phyloP scores from a whole-genome alignment of 345 rosid species.

The Carallia brachiata region DNA sequence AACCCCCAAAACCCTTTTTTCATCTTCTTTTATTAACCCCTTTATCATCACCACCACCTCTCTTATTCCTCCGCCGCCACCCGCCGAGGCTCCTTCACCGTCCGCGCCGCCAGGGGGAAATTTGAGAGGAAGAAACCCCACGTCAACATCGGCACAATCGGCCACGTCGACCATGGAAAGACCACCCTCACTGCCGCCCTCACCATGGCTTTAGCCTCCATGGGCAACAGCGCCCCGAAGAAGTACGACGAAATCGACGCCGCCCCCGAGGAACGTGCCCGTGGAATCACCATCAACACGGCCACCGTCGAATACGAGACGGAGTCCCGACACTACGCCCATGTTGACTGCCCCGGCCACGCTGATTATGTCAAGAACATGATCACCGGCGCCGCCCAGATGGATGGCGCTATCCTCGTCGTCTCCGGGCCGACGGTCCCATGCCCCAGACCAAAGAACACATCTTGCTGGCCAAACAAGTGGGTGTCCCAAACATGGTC shows the following conservation, averaged over 20 bases:
- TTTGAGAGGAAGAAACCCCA: conserved; percentile 97
- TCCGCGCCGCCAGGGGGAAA: conserved; percentile 87
- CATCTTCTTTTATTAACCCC: conserved; percentile 60
- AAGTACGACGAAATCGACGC: conserved; percentile 95
- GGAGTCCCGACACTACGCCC: conserved; percentile 84
- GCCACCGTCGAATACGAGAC: conserved; percentile 96
- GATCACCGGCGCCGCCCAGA: conserved; percentile 93
- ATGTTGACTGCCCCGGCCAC: conserved; percentile 92
- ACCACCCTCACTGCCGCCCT: conserved; percentile 90
- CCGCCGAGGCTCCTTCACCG: conserved; percentile 47
- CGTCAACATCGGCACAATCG: conserved; percentile 87
- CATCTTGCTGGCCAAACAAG: conserved; percentile 79
- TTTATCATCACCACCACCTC: conserved; percentile 35
- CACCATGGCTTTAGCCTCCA: conserved; percentile 82
- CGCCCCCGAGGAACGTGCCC: conserved; percentile 93
- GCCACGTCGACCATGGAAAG: conserved; percentile 96
- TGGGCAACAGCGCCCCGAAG: conserved; percentile 68
- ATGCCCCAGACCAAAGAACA: conserved; percentile 97
- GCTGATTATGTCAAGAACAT: conserved; percentile 90
- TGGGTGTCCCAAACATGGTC: conserved; percentile 89
- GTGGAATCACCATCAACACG: conserved; percentile 90
- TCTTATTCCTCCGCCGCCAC: conserved; percentile 17
- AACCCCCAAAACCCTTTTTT: conserved; percentile 25
- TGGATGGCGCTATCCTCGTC: conserved; percentile 91
- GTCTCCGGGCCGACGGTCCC: conserved; percentile 84